Conservation (phyloP, 129 eudicot species). For the Saussurea involucrata region DNA sequence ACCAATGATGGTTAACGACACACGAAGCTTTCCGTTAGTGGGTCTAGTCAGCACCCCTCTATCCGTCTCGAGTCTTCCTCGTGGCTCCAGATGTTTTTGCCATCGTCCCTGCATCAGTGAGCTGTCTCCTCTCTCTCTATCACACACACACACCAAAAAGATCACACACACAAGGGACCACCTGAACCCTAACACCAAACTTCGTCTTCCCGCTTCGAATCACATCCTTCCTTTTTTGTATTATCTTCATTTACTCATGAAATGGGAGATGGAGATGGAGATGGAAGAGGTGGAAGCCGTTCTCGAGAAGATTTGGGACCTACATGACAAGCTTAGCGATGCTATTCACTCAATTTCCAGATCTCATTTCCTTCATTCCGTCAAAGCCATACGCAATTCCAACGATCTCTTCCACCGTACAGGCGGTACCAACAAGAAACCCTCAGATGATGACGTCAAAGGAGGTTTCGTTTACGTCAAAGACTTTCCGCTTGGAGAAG, state of each 20-base stretch:
- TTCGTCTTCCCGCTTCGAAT: slow-evolving; percentile 36
- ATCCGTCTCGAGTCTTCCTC: neutral
- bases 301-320: slow-evolving; percentile 86
- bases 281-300: slow-evolving; percentile 74
- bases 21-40: neutral
- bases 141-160: slow-evolving; percentile 1
- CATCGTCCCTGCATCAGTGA: neutral
- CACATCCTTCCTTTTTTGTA: neutral
- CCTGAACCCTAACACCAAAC: slow-evolving; percentile 18
- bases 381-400: slow-evolving; percentile 42
- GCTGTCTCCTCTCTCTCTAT: slow-evolving; percentile 1
- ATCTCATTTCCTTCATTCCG: slow-evolving; percentile 66
- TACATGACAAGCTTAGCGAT: slow-evolving; percentile 95
- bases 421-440: neutral
- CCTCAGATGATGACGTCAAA: slow-evolving; percentile 18
- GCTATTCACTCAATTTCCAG: slow-evolving; percentile 86
- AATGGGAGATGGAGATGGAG: slow-evolving; percentile 85
- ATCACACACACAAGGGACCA: slow-evolving; percentile 7
- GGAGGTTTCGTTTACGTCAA: slow-evolving; percentile 65
- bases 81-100: neutral
- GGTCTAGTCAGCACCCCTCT: neutral
- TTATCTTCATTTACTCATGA: slow-evolving; percentile 18
- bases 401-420: slow-evolving; percentile 12
- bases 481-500: slow-evolving; percentile 44
- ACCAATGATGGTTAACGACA: neutral